These are phyloP conservation scores for Neurospora sublineolata DNA, from an alignment of 495 filamentous ascomycete species.

Conservation along the genomic window DNA sequence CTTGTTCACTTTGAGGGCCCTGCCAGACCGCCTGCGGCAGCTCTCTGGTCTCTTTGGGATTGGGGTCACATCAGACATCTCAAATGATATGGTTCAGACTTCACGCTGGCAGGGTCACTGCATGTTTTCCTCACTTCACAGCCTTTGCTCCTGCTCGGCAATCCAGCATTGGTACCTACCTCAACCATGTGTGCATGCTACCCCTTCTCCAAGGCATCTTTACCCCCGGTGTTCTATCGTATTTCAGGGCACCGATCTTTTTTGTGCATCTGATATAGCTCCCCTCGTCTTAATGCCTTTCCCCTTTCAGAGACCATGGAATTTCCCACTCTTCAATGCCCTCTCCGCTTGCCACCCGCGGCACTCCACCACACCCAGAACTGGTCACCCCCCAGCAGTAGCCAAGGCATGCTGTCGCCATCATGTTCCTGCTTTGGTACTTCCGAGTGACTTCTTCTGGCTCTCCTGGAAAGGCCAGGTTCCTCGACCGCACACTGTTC, in stretches of 20 bases:
- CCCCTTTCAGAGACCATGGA: slow-evolving; percentile 22
- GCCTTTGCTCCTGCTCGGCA: slow-evolving; percentile 16
- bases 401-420: slow-evolving; percentile 8
- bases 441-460: slow-evolving; percentile 11
- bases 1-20: background rate
- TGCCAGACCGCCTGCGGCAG: background rate
- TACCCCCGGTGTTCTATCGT: slow-evolving; percentile 29
- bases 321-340: slow-evolving; percentile 10
- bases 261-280: slow-evolving; percentile 33
- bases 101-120: background rate
- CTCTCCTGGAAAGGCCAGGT: slow-evolving; percentile 4
- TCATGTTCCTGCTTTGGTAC: slow-evolving; percentile 12
- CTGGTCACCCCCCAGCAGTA: background rate
- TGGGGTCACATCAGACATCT: background rate
- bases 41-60: background rate
- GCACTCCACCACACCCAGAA: slow-evolving; percentile 11
- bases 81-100: background rate
- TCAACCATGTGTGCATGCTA: slow-evolving; percentile 8
- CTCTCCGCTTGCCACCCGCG: slow-evolving; percentile 17
- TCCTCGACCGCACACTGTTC: slow-evolving; percentile 7
- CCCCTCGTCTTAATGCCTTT: slow-evolving; percentile 29
- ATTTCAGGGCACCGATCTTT: slow-evolving; percentile 30
- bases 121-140: background rate
- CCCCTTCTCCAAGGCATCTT: slow-evolving; percentile 6
- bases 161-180: slow-evolving; percentile 13